These are phyloP conservation scores for Trypanosoma rangeli DNA, from an alignment of 208 protist genomes.

Conservation along the genomic window DNA sequence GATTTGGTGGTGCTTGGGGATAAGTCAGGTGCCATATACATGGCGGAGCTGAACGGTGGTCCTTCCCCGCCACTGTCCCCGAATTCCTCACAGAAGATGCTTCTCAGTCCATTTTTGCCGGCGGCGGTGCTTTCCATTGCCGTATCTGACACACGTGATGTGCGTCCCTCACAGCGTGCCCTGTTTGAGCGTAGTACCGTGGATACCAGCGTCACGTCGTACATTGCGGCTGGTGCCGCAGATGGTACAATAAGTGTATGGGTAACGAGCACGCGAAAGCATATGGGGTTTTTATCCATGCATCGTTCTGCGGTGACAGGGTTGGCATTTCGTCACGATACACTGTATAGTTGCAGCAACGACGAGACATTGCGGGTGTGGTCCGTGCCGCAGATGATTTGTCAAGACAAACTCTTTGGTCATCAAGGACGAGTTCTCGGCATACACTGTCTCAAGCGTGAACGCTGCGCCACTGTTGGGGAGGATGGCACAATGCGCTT, in stretches of 20 bases:
- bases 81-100: constrained; percentile 12
- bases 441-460: constrained; percentile 62
- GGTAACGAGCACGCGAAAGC: constrained; percentile 56
- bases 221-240: constrained; percentile 72
- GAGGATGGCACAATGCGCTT: constrained; percentile 89
- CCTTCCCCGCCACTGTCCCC: constrained; percentile 7
- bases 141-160: constrained; percentile 72
- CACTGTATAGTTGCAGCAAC: constrained; percentile 68
- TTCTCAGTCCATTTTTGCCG: constrained; percentile 65
- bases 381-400: constrained; percentile 82
- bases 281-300: constrained; percentile 82
- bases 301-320: constrained; percentile 85
- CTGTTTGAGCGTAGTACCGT: constrained; percentile 84
- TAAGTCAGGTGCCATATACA: constrained; percentile 83
- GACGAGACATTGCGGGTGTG: constrained; percentile 89
- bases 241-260: constrained; percentile 86
- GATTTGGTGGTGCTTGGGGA: constrained; percentile 80
- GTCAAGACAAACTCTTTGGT: constrained; percentile 86
- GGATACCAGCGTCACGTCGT: constrained; percentile 74
- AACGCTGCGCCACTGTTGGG: constrained; percentile 78
- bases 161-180: constrained; percentile 57
- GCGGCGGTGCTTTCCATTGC: constrained; percentile 72
- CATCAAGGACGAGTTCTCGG: constrained; percentile 67
- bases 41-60: constrained; percentile 36
- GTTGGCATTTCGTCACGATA: constrained; percentile 77